Percentiles rank a stretch among this genome's conserved stretches.
Conservation (phyloP, 1,284 basidiomycete genomes). For the Rhodotorula sp. region DNA sequence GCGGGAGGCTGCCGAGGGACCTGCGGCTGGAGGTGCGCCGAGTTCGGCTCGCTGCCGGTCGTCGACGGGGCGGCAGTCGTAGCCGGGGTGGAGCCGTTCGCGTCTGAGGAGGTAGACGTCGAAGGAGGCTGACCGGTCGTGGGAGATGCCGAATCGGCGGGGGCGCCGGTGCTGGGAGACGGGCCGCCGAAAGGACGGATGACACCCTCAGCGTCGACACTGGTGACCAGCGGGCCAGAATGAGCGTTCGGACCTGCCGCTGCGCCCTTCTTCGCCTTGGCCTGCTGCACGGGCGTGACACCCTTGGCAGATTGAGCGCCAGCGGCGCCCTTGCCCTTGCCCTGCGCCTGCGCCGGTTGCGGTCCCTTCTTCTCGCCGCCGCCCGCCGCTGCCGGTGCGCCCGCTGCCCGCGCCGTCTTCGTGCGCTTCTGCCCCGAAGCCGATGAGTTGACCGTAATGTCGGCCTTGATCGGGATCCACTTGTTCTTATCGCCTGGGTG, state of each 20-base stretch:
- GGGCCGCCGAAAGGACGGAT: conserved; percentile 4
- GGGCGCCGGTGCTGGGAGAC: background rate
- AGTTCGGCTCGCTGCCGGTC: conserved; percentile 5
- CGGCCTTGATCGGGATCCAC: conserved; percentile 41
- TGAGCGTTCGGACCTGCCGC: background rate
- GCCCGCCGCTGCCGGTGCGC: background rate
- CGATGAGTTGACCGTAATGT: conserved; percentile 32
- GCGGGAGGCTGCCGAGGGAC: conserved; percentile 1
- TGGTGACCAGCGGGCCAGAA: background rate
- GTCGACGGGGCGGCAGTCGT: conserved; percentile 18
- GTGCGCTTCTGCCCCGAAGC: conserved; percentile 8
- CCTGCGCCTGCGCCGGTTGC: background rate
- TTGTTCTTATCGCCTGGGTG: conserved; percentile 29
- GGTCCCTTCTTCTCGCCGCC: conserved; percentile 16
- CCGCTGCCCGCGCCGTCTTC: background rate
- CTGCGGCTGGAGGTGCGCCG: background rate
- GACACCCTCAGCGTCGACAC: background rate
- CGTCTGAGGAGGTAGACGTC: background rate
- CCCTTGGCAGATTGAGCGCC: conserved; percentile 5
- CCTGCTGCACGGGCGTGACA: background rate
- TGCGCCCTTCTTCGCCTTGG: conserved; percentile 8
- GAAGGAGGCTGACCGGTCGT: background rate
- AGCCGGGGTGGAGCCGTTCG: background rate
- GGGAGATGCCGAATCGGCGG: background rate
- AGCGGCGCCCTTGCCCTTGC: background rate